These are phyloP conservation scores for Lecanicillium sp. DNA, from an alignment of 2,329 filamentous ascomycete genomes.

Conservation along the genomic window DNA sequence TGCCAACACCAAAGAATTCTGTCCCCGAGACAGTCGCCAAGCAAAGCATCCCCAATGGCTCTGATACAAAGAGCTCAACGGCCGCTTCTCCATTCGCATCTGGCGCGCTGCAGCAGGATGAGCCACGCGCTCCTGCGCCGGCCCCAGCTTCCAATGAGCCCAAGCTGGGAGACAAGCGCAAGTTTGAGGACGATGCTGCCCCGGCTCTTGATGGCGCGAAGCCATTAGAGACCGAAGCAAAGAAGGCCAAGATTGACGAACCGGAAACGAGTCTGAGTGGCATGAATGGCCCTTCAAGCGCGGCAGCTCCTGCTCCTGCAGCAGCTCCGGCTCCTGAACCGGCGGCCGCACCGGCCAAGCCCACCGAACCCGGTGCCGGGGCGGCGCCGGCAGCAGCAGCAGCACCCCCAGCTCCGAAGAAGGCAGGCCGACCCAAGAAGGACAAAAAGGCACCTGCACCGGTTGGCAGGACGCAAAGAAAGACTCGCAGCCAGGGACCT, in stretches of 20 bases:
- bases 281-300: constrained; percentile 13
- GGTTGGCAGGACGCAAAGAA: constrained; percentile 29
- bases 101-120: no score
- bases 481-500: constrained; percentile 35
- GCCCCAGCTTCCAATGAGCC: constrained; percentile 2
- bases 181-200: constrained; percentile 23
- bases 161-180: constrained; percentile 27
- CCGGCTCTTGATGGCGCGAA: no score
- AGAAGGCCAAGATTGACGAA: constrained; percentile 17
- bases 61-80: constrained; percentile 5
- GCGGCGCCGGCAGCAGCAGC: constrained; percentile 2
- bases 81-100: constrained; percentile 8
- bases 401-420: constrained; percentile 12
- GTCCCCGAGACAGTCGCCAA: constrained; percentile 12
- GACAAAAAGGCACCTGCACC: constrained; percentile 28
- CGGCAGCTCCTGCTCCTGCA: constrained; percentile 1
- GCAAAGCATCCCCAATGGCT: constrained; percentile 3
- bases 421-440: constrained; percentile 23
- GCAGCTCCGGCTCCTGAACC: constrained; percentile 1
- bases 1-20: constrained; percentile 14
- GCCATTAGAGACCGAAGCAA: constrained; percentile 9
- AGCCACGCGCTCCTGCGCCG: constrained; percentile 2
- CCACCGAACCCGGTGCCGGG: constrained; percentile 13
- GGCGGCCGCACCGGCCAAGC: constrained; percentile 2
- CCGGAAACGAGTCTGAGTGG: constrained; percentile 3